Evolutionary conservation across 1,284 basidiomycete species (phyloP).

Genomic region (Pseudozyma sp.): DNA sequence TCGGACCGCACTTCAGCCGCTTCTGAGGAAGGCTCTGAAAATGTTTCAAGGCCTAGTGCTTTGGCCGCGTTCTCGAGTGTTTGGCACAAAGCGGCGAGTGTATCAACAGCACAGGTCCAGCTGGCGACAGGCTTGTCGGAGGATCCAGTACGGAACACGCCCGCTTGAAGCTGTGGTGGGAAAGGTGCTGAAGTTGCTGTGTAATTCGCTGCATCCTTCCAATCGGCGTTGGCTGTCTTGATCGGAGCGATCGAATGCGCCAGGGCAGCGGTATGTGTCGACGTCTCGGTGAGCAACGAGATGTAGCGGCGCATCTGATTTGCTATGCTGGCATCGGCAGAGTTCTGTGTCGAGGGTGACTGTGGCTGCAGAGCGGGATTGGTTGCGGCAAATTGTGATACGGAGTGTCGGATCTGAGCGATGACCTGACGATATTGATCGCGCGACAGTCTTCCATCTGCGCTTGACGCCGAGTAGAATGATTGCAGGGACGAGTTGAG

Average conservation of each 20-base stretch:
- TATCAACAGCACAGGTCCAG: constrained; percentile 16
- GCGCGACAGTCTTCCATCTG: constrained; percentile 29
- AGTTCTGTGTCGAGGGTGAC: constrained; percentile 9
- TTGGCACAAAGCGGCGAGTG: constrained; percentile 32
- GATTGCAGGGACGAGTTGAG: constrained; percentile 35
- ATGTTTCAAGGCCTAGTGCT: constrained; percentile 45
- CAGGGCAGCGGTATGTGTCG: constrained; percentile 39
- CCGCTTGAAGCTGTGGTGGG: constrained; percentile 19
- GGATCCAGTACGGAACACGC: constrained; percentile 9
- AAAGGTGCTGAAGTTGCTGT: constrained; percentile 1
- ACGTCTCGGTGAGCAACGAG: constrained; percentile 43
- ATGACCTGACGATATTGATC: constrained; percentile 43
- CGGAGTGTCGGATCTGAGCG: constrained; percentile 42
- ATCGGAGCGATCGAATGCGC: constrained; percentile 41
- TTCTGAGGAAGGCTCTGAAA: constrained; percentile 34
- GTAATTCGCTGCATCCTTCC: background rate
- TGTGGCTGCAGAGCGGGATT: constrained; percentile 32
- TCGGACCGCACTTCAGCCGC: constrained; percentile 4
- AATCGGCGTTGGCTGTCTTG: constrained; percentile 15
- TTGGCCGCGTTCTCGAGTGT: constrained; percentile 27
- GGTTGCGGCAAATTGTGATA: constrained; percentile 34
- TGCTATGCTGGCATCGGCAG: constrained; percentile 7
- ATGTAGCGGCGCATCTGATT: constrained; percentile 43
- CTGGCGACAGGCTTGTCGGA: background rate
- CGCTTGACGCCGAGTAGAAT: constrained; percentile 23